phyloP scores from a whole-genome alignment of 1,284 basidiomycete genomes.

The Phellinidium pouzarii region DNA sequence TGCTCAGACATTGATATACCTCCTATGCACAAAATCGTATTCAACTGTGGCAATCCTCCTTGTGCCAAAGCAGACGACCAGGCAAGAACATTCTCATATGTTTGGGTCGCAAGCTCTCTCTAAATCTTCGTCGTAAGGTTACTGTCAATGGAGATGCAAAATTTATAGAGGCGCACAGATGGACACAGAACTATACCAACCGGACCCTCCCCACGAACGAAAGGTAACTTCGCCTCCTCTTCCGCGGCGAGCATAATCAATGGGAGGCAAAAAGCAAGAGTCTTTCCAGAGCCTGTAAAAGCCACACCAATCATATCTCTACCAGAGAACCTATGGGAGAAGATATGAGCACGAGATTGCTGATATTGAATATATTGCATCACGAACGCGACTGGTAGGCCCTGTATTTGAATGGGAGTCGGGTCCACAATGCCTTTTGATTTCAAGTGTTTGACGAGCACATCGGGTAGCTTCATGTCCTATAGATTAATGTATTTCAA shows the following conservation, averaged over 20 bases:
- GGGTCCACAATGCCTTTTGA: slow-evolving; percentile 82
- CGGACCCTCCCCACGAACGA: slow-evolving; percentile 90
- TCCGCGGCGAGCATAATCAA: slow-evolving; percentile 94
- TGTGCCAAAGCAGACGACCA: slow-evolving; percentile 83
- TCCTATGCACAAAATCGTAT: slow-evolving; percentile 90
- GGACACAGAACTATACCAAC: slow-evolving; percentile 94
- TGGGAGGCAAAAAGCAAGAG: slow-evolving; percentile 86
- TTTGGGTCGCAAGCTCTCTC: slow-evolving; percentile 90
- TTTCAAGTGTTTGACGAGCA: slow-evolving; percentile 78
- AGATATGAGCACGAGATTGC: slow-evolving; percentile 12
- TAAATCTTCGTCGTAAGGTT: no score
- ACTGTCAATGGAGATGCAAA: no score
- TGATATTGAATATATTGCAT: not conserved
- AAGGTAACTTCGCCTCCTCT: slow-evolving; percentile 87
- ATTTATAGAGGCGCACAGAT: slow-evolving; percentile 37
- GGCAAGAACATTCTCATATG: slow-evolving; percentile 86
- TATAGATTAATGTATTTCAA: slow-evolving; percentile 27
- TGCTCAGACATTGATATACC: slow-evolving; percentile 98
- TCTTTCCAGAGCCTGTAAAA: slow-evolving; percentile 92
- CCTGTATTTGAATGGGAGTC: slow-evolving; percentile 96
- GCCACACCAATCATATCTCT: slow-evolving; percentile 95
- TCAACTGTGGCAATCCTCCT: slow-evolving; percentile 80
- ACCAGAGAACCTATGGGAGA: slow-evolving; percentile 64
- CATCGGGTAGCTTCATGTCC: slow-evolving; percentile 96
- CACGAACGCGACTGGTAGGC: slow-evolving; percentile 86